phyloP scores from a whole-genome alignment of 176 grass and related monocot genomes.

The Oropetium thomaeum region DNA sequence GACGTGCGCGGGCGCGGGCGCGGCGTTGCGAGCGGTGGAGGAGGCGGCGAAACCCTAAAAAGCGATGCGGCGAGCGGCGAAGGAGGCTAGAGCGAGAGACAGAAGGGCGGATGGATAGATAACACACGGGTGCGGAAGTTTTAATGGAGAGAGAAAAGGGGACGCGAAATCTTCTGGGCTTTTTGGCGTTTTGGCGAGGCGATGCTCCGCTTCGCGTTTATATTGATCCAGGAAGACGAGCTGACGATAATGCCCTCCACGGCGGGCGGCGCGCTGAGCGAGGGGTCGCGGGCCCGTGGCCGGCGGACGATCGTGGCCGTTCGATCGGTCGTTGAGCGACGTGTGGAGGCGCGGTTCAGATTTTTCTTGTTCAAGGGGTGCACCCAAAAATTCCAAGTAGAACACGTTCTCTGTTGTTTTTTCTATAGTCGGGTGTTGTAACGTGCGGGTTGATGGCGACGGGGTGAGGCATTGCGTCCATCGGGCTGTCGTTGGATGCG shows the following conservation, averaged over 20 bases:
- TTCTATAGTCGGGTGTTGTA: not conserved
- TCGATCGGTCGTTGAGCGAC: not conserved
- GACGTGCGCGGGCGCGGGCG: not conserved
- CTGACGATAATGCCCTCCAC: not conserved
- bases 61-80: slow-evolving; percentile 27
- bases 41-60: slow-evolving; percentile 44
- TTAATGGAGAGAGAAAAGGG: not conserved
- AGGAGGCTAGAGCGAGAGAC: not conserved
- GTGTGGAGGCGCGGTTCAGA: not conserved
- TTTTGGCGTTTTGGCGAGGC: slow-evolving; percentile 2
- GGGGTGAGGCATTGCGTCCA: not conserved
- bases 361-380: not conserved
- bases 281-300: not conserved
- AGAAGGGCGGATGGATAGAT: slow-evolving; percentile 31
- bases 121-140: slow-evolving; percentile 29
- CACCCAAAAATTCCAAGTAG: too few species aligned
- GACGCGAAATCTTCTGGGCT: slow-evolving; percentile 26
- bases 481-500: not conserved
- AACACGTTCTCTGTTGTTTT: not conserved
- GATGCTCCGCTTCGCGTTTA: slow-evolving; percentile 15
- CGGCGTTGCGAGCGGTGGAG: not conserved
- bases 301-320: slow-evolving; percentile 2
- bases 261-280: not conserved
- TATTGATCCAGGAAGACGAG: slow-evolving; percentile 6
- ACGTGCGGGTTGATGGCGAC: slow-evolving; percentile 13